Evolutionary conservation across 2,329 filamentous ascomycete species (phyloP), one percentile per base, ranked within the genome.

Genomic region (Curvularia spicifera): DNA sequence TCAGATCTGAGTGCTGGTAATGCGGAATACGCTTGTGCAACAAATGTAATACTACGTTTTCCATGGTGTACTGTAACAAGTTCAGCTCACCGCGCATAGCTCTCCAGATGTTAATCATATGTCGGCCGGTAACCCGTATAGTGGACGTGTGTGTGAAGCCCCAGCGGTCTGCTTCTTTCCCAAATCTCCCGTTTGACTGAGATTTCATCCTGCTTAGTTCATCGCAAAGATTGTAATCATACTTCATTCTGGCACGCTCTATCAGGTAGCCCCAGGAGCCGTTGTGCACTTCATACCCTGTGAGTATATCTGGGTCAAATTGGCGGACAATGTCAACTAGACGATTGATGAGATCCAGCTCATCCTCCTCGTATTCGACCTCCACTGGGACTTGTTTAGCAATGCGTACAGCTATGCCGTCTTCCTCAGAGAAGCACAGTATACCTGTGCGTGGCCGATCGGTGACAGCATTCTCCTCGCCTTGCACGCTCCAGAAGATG

Each of bases 81-180:
- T 93, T 96, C 28, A 99, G 79, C 77, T 97, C 94, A n/a, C 89
- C 87, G 57, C 92, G 86, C 93, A 99, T 97, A 0, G 93, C 93
- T 68, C 94, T 86, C 93, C 95, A 98, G 45, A 98, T 90, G 67
- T 98, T 98, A 79, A 99, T 93, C 83, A 96, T 92, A 73, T 98
- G 94, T 60, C 95, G 85, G 5, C 95, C 95, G 0, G 93, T 97
- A n/a, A 99, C 86, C 56, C 88, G 88, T 65, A 98, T 93, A 2
- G 91, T 94, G 2, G 93, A 97, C 0, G 93, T 96, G 53, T 93
- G 93, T 62, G 92, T 95, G 80, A 96, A 97, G 0, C 93, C 94
- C 94, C 94, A 98, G 64, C 87, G 85, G 74, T 97, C 93, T 49
- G 87, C 87, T 24, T 96, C 91, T 75, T 91, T 96, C 20, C 91